Evolutionary conservation across 73 alveolate species (phyloP).

Genomic region (Paramecium pentaurelia): DNA sequence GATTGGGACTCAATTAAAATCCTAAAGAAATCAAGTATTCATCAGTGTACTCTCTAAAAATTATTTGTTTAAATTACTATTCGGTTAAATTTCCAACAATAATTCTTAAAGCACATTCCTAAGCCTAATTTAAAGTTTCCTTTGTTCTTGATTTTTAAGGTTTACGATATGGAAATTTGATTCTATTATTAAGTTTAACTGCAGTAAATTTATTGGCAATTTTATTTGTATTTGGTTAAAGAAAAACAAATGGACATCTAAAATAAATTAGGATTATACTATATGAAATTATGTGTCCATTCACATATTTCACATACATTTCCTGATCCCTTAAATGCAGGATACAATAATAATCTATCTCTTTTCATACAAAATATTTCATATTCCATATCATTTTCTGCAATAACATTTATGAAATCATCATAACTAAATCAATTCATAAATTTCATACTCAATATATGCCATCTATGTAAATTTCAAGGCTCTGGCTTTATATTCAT

Average conservation of each 20-base stretch:
- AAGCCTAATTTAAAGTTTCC: not conserved
- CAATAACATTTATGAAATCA: not conserved
- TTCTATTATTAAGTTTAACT: not conserved
- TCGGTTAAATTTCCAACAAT: not conserved
- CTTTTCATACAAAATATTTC: slow-evolving; percentile 26
- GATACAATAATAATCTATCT: not conserved
- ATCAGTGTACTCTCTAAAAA: not conserved
- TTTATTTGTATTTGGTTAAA: slow-evolving; percentile 26
- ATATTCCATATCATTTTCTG: not conserved
- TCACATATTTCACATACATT: slow-evolving; percentile 30
- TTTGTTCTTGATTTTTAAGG: not conserved
- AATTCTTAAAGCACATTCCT: not conserved
- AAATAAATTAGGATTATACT: not conserved
- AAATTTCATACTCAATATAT: not conserved
- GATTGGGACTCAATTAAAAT: not conserved
- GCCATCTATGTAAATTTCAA: not conserved
- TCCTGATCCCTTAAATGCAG: slow-evolving; percentile 14
- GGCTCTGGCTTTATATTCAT: slow-evolving; percentile 20
- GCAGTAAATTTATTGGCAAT: not conserved
- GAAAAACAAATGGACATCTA: slow-evolving; percentile 36
- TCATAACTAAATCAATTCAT: not conserved
- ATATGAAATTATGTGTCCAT: slow-evolving; percentile 34
- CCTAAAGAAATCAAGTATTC: not conserved
- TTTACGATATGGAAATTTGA: not conserved
- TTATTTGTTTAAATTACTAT: not conserved